Percentiles rank a stretch among this genome's conserved stretches.
These are phyloP conservation scores for Xylaria intraflava DNA, from an alignment of 495 filamentous ascomycete species.

Conservation along the genomic window DNA sequence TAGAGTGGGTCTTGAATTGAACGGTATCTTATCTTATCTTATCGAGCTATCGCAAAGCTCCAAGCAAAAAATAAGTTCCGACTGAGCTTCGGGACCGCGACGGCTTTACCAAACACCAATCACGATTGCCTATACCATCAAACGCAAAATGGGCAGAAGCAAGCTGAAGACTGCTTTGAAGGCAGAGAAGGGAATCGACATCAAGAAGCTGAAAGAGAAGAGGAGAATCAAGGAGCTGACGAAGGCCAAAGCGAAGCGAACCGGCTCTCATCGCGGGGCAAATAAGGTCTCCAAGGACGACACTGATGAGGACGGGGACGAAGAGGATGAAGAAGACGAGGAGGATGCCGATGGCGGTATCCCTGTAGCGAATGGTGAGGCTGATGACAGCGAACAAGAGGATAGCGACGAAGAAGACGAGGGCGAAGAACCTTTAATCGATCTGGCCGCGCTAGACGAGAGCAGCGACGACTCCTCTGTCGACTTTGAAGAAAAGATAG, in stretches of 20 bases:
- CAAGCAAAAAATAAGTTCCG: constrained; percentile 6
- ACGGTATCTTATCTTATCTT: constrained; percentile 12
- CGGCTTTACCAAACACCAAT: constrained; percentile 1
- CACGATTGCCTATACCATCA: constrained; percentile 9
- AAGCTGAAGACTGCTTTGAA: constrained; percentile 61
- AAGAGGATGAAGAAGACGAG: constrained; percentile 39
- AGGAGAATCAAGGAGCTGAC: constrained; percentile 47
- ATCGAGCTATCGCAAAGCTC: constrained; percentile 8
- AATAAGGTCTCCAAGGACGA: constrained; percentile 28
- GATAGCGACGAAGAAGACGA: constrained; percentile 10
- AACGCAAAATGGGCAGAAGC: constrained; percentile 42
- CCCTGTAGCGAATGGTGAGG: constrained; percentile 9
- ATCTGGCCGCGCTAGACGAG: constrained; percentile 9
- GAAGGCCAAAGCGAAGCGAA: constrained; percentile 45
- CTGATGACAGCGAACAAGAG: constrained; percentile 13
- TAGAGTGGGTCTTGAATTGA: background rate
- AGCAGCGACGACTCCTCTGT: constrained; percentile 30
- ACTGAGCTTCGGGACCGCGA: background rate
- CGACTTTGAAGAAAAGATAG: constrained; percentile 31
- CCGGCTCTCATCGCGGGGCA: constrained; percentile 31
- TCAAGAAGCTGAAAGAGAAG: constrained; percentile 56
- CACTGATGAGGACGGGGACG: constrained; percentile 33
- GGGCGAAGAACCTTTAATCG: constrained; percentile 6
- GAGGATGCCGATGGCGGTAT: constrained; percentile 29
- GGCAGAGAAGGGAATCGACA: constrained; percentile 60